These are phyloP conservation scores for Scheffersomyces cryptocercus DNA, from an alignment of 1,139 yeast species.

Conservation along the genomic window DNA sequence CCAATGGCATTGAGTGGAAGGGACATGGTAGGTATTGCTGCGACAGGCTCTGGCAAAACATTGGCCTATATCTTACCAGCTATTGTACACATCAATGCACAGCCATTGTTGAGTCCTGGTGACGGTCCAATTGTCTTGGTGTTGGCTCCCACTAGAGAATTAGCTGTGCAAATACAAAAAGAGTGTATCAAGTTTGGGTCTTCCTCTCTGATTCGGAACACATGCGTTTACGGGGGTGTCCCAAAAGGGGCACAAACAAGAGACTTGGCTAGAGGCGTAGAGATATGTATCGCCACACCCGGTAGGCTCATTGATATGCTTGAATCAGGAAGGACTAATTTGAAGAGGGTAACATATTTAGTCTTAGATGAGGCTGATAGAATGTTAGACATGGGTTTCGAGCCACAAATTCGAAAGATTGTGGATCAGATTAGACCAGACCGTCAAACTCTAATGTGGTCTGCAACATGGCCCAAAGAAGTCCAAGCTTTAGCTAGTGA, in stretches of 20 bases:
- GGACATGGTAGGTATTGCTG: constrained; percentile 98
- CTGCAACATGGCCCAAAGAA: constrained; percentile 99
- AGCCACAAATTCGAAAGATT: constrained; percentile 93
- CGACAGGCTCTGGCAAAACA: constrained; percentile 99
- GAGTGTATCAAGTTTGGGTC: constrained; percentile 95
- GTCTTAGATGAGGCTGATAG: constrained; percentile 97
- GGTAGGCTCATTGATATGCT: constrained; percentile 98
- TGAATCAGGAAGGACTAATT: constrained; percentile 91
- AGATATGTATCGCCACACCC: constrained; percentile 95
- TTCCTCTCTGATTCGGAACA: constrained; percentile 90
- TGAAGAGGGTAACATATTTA: constrained; percentile 93
- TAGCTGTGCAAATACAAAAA: constrained; percentile 95
- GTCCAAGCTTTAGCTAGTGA: constrained; percentile 91
- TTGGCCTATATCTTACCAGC: constrained; percentile 95
- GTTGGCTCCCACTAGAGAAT: constrained; percentile 97
- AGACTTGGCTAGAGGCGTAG: constrained; percentile 92
- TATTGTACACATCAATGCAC: constrained; percentile 97
- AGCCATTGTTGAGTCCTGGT: constrained; percentile 87
- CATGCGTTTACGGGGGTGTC: constrained; percentile 99
- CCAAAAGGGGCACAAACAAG: constrained; percentile 97
- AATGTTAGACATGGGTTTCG: constrained; percentile 97
- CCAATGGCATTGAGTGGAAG: constrained; percentile 99
- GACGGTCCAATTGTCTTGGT: constrained; percentile 98
- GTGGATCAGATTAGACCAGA: constrained; percentile 96
- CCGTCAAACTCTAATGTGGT: constrained; percentile 99